These are phyloP conservation scores for Persicaria tinctoria DNA, from an alignment of 148 eudicot species.

Conservation along the genomic window DNA sequence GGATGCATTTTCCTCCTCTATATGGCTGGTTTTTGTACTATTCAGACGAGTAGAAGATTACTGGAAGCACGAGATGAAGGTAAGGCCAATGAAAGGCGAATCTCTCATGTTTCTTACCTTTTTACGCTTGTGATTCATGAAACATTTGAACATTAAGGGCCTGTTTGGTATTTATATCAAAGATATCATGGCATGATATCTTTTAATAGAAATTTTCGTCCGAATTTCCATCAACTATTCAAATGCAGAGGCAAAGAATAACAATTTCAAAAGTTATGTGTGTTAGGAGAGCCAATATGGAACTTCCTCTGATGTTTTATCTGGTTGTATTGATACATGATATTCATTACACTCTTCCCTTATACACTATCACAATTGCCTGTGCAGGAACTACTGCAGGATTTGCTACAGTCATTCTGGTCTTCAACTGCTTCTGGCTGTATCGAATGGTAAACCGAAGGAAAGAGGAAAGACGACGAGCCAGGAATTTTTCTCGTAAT, in stretches of 20 bases:
- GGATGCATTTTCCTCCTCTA: slow-evolving; percentile 33
- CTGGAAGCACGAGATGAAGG: too few relatives aligned
- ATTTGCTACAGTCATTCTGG: background rate
- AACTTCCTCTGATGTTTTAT: slow-evolving; percentile 19
- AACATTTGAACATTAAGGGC: background rate
- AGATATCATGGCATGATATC: too few relatives aligned
- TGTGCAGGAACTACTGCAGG: background rate
- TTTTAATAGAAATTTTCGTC: too few relatives aligned
- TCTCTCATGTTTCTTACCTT: background rate
- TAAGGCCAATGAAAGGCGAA: background rate
- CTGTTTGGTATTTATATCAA: too few relatives aligned
- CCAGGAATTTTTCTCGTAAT: background rate
- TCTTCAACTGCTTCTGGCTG: background rate
- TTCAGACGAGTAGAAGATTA: too few relatives aligned
- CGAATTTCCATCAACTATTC: too few relatives aligned
- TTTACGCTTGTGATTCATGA: background rate
- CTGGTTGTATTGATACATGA: too few relatives aligned
- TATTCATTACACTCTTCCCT: background rate
- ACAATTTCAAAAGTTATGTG: too few relatives aligned
- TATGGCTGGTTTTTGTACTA: slow-evolving; percentile 9
- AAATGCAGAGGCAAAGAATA: too few relatives aligned
- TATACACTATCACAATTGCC: background rate
- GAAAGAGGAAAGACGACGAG: background rate
- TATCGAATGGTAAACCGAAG: background rate
- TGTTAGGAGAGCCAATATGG: slow-evolving; percentile 29